Conservation (phyloP, 2,329 filamentous ascomycete species). For the Epichloe coenophiala region DNA sequence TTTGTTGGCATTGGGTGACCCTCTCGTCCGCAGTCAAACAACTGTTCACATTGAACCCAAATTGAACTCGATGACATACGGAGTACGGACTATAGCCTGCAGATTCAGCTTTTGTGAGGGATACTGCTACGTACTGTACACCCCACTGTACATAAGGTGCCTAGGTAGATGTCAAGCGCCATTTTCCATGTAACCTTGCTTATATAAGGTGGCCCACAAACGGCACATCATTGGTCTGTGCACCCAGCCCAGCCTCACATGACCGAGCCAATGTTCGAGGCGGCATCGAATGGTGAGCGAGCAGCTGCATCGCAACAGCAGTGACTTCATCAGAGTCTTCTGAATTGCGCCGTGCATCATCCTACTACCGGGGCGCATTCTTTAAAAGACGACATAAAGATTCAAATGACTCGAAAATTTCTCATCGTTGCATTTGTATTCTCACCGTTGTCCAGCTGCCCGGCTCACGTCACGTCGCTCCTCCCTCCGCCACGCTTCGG, state of each 20-base stretch:
- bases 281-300: neutral
- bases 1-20: neutral
- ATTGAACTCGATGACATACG: neutral
- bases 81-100: too few species aligned
- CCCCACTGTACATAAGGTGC: too few species aligned
- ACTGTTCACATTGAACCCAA: too few species aligned
- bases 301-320: neutral
- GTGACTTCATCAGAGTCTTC: neutral
- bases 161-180: neutral
- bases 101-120: neutral
- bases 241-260: conserved; percentile 15
- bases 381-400: neutral
- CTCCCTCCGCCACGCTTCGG: conserved; percentile 1
- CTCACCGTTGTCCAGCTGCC: neutral
- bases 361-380: conserved; percentile 1
- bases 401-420: neutral
- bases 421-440: neutral
- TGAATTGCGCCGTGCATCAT: conserved; percentile 3
- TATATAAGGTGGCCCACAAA: conserved; percentile 2
- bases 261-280: conserved; percentile 13
- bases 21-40: neutral
- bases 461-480: neutral
- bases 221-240: conserved; percentile 12
- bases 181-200: neutral
- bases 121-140: too few species aligned